Evolutionary conservation across 2,329 filamentous ascomycete species (phyloP), one percentile per base, ranked within the genome.

Genomic region (Plectosphaerella cucumerina): DNA sequence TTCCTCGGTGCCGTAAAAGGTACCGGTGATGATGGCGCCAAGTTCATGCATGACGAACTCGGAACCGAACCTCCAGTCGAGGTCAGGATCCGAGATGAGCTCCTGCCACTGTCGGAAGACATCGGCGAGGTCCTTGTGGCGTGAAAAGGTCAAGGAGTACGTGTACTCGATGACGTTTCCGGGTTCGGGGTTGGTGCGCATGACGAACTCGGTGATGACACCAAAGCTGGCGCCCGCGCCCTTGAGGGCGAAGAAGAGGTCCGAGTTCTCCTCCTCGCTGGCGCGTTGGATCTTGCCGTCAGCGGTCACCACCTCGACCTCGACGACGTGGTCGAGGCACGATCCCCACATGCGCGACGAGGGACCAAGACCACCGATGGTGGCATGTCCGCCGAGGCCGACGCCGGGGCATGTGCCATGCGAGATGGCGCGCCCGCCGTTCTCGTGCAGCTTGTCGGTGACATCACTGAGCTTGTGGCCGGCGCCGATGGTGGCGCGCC

Each of bases 331-430:
- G 58, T 84, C 81, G 3, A 84, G 68, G 9, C 73, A 70, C 2
- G 71, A 70, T 47, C 81, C 81, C 79, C 80, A 84, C 73, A 81
- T 80, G 18, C 81, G 71, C 5, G 79, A 82, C 55, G 74, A 73
- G n/a, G 78, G 76, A 0, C 81, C 81, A 6, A 82, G 71, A 2
- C 81, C 81, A 44, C 81, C 81, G 51, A 81, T 77, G 3, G 78
- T 82, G 3, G 78, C 74, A 57, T 84, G 80, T 0, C 81, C 81
- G 34, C 80, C 81, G 10, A 82, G 71, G 6, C 81, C 81, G 11
- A 84, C 80, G 6, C 74, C 74, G 0, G 81, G 80, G 52, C 82
- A 85, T 1, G 78, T 77, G 10, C 81, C 81, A 50, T 85, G 81
- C 0, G 81, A 70, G 48, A 85, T 76, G 3, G 81, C 81, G n/a